phyloP scores from a whole-genome alignment of 139 green algal species.

The Tetradesmus lagerheimii region DNA sequence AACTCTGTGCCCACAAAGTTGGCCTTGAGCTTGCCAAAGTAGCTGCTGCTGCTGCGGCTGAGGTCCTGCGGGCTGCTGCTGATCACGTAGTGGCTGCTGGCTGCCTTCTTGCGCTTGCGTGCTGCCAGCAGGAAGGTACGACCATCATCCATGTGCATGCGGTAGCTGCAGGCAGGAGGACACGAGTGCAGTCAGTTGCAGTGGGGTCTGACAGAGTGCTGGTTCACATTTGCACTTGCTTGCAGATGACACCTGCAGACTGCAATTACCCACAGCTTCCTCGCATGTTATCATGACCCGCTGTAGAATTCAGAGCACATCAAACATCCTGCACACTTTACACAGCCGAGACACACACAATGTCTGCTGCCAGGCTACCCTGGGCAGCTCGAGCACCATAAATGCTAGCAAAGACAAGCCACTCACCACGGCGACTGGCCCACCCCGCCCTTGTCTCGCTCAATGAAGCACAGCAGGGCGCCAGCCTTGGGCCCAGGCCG shows the following conservation, averaged over 20 bases:
- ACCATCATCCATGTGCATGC: conserved; percentile 74
- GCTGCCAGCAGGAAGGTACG: conserved; percentile 88
- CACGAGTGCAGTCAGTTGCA: conserved; percentile 2
- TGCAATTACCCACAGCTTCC: no score
- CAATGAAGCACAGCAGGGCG: conserved; percentile 85
- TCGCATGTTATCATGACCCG: no score
- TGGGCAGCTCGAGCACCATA: no score
- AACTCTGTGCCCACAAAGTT: conserved; percentile 99
- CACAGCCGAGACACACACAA: no score
- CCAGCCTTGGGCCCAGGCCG: conserved; percentile 66
- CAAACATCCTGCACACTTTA: no score
- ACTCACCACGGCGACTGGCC: conserved; percentile 22
- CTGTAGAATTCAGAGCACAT: no score
- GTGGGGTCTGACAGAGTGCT: no score
- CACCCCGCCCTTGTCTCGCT: conserved; percentile 68
- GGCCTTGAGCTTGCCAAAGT: conserved; percentile 86
- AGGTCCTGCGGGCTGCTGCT: conserved; percentile 87
- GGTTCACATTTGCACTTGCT: no score
- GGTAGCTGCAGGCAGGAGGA: conserved; percentile 60
- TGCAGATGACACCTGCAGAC: no score
- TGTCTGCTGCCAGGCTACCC: no score
- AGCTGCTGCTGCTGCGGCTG: conserved; percentile 60
- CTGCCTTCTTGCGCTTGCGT: conserved; percentile 88
- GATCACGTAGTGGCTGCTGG: conserved; percentile 90
- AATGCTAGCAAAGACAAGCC: neutral